These are phyloP conservation scores for Platanthera zijinensis DNA, from an alignment of 106 monocot species.

Conservation along the genomic window DNA sequence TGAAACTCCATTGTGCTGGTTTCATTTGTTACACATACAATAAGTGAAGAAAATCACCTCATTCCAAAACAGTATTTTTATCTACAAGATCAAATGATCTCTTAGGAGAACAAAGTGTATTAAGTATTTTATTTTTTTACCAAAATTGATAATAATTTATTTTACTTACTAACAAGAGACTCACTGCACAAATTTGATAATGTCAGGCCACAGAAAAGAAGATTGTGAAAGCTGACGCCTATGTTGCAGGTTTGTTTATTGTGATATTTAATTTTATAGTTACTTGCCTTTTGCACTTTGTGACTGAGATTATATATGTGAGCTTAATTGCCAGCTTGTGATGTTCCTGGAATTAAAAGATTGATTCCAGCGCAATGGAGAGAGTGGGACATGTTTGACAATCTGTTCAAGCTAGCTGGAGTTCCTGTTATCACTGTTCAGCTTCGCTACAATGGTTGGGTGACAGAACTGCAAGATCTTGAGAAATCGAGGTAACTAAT, in stretches of 20 bases:
- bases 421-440: conserved; percentile 98
- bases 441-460: conserved; percentile 95
- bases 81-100: too few species aligned
- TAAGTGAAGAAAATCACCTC: too few species aligned
- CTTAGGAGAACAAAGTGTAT: neutral
- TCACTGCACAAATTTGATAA: conserved; percentile 9
- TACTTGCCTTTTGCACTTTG: neutral
- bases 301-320: conserved; percentile 12
- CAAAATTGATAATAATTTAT: neutral
- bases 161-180: neutral
- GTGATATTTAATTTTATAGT: neutral
- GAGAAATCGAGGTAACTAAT: conserved; percentile 64
- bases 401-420: conserved; percentile 82
- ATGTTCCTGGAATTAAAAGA: conserved; percentile 98
- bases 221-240: conserved; percentile 86
- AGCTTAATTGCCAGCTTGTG: conserved; percentile 57
- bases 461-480: conserved; percentile 77
- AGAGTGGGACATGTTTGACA: conserved; percentile 77
- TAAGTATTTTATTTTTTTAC: neutral
- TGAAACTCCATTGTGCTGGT: too few species aligned
- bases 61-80: too few species aligned
- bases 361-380: conserved; percentile 86
- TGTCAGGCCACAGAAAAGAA: conserved; percentile 75
- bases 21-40: too few species aligned
- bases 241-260: conserved; percentile 76